Conservation (phyloP, 306 rosid species). For the cucumber (Cucumis sativus) region DNA sequence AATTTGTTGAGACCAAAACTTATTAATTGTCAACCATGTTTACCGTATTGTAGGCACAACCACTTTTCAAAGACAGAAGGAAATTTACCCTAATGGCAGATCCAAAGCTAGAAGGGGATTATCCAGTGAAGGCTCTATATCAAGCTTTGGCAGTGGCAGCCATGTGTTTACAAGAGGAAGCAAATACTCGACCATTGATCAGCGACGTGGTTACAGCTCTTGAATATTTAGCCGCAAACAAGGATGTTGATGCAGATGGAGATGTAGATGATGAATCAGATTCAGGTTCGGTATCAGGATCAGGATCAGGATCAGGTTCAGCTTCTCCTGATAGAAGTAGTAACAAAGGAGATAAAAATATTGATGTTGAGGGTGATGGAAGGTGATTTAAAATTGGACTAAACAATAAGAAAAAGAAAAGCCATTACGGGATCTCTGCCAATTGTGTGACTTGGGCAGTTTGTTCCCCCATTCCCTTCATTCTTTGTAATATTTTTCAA, state of each 20-base stretch:
- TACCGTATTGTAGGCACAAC: constrained; percentile 53
- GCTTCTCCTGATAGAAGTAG: constrained; percentile 15
- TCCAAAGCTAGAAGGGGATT: constrained; percentile 52
- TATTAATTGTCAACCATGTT: not conserved
- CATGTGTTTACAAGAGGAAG: constrained; percentile 85
- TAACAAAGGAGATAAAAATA: constrained; percentile 10
- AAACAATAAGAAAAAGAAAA: not conserved
- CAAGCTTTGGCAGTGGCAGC: constrained; percentile 96
- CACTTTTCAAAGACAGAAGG: constrained; percentile 60
- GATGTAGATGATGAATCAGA: constrained; percentile 3
- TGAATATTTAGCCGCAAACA: constrained; percentile 26
- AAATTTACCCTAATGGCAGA: constrained; percentile 48
- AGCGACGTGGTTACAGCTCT: constrained; percentile 81
- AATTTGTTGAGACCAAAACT: not conserved
- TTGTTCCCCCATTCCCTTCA: not conserved
- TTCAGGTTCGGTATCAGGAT: not conserved
- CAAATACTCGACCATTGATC: constrained; percentile 54
- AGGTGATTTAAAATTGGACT: not conserved
- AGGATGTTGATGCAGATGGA: constrained; percentile 13
- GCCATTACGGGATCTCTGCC: not conserved
- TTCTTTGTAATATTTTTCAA: not conserved
- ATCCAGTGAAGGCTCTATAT: constrained; percentile 50
- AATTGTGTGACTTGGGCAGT: not conserved
- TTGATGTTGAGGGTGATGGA: not conserved
- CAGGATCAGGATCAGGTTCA: not conserved